These are phyloP conservation scores for Eutrema yunnanense DNA, from an alignment of 345 rosid genomes.

Conservation along the genomic window DNA sequence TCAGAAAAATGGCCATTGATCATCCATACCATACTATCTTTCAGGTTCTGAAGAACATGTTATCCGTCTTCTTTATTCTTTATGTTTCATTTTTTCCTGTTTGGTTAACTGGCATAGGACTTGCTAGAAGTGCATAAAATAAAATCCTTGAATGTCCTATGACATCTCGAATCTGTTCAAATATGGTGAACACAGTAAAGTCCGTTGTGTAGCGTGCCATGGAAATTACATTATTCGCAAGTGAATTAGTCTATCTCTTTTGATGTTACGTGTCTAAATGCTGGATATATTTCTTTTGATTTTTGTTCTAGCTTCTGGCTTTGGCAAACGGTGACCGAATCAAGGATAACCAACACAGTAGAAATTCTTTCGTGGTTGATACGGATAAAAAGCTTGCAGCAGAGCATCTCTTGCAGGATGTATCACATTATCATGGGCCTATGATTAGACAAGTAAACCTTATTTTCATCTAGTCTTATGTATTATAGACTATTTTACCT, in stretches of 20 bases:
- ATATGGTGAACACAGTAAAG: conserved; percentile 3
- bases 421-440: conserved; percentile 63
- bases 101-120: conserved; percentile 2
- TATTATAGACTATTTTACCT: not conserved
- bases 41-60: conserved; percentile 47
- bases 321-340: conserved; percentile 95
- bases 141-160: not conserved
- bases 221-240: not conserved
- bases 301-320: conserved; percentile 69
- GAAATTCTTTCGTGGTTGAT: conserved; percentile 90
- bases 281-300: conserved; percentile 12
- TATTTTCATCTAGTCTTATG: conserved; percentile 5
- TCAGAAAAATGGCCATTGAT: conserved; percentile 95
- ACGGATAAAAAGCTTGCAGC: conserved; percentile 87
- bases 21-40: conserved; percentile 95
- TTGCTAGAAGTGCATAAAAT: conserved; percentile 6
- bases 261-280: not conserved
- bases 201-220: not conserved
- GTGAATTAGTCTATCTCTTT: not conserved
- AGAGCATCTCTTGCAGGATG: conserved; percentile 68
- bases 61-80: not conserved
- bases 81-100: not conserved
- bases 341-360: conserved; percentile 88
- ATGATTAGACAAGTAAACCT: conserved; percentile 63
- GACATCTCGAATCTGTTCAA: conserved; percentile 10